Evolutionary conservation across 257 asterid genomes (phyloP), one percentile per base, ranked within the genome.

Genomic region (Solanum dulcamara): DNA sequence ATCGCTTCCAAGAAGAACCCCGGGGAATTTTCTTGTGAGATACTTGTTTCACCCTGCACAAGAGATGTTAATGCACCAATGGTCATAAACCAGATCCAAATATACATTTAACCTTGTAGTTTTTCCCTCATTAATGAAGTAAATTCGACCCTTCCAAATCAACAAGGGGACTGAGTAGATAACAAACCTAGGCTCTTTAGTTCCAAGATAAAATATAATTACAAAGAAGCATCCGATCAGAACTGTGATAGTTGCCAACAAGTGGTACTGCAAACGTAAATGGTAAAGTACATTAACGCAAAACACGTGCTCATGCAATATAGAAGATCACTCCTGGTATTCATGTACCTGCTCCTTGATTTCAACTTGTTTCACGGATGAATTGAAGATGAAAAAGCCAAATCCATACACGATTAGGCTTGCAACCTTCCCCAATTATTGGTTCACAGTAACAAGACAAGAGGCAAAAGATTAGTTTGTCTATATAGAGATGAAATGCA

Each of bases 141-240:
- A n/a, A 20, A 10, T 38, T 38, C 40, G 6, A 71, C 9, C 80
- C 51, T 38, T 71, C n/a, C 4, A 2, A 38, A 71, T 37, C 15
- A 14, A 71, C 10, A 71, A 72, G 35, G 2, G 20, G 3, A 13
- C 37, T n/a, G 7, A 44, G 46, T 11, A 32, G 30, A 37, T 33
- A 13, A 87, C 92, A 62, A 55, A 93, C 98, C 99, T 94, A 55
- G 99, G 98, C 91, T 96, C 98, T 81, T 89, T 88, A 10, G 96
- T 94, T 86, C 99, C 98, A 40, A 96, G 87, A 71, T 90, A 90
- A 85, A 96, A 96, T 85, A 92, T 30, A 44, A 87, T 89, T 81
- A 92, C 98, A 22, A 96, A 94, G 89, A 91, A 93, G 85, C 94
- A 90, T 30, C 99, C 99, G 11, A 93, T 83, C 83, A 92, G 87